Evolutionary conservation across 164 flowering plant genomes (phyloP).

Genomic region (Umbellularia californica): DNA sequence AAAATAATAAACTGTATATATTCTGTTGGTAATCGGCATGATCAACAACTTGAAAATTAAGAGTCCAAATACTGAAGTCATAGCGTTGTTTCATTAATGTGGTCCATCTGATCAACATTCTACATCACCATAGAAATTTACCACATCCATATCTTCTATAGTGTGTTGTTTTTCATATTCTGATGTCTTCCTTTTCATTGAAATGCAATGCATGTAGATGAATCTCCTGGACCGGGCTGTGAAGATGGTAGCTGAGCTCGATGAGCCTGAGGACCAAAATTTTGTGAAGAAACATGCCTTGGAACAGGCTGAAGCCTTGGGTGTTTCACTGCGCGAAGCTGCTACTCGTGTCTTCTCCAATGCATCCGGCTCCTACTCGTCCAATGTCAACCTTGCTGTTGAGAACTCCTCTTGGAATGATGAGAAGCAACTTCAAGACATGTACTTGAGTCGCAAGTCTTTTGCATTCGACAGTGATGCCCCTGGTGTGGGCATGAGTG

Average conservation of each 20-base stretch:
- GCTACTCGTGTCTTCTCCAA: conserved; percentile 94
- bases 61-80: neutral
- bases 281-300: conserved; percentile 88
- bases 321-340: conserved; percentile 76
- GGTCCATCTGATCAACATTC: neutral
- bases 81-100: neutral
- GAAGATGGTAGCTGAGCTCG: conserved; percentile 98
- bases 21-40: too few relatives aligned
- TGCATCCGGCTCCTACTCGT: conserved; percentile 97
- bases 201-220: conserved; percentile 47
- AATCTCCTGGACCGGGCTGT: conserved; percentile 94
- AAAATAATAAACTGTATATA: too few relatives aligned
- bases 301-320: conserved; percentile 76
- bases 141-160: neutral
- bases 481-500: conserved; percentile 93
- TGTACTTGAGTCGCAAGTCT: conserved; percentile 95
- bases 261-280: conserved; percentile 86
- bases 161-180: neutral
- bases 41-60: too few relatives aligned
- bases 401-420: conserved; percentile 99
- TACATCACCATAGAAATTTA: too few relatives aligned
- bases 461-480: conserved; percentile 93
- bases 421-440: conserved; percentile 98
- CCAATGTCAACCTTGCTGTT: conserved; percentile 92
- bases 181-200: neutral